Evolutionary conservation across 148 eudicot species (phyloP), one percentile per base, ranked within the genome.

Genomic region (Vaccinium darrowii): DNA sequence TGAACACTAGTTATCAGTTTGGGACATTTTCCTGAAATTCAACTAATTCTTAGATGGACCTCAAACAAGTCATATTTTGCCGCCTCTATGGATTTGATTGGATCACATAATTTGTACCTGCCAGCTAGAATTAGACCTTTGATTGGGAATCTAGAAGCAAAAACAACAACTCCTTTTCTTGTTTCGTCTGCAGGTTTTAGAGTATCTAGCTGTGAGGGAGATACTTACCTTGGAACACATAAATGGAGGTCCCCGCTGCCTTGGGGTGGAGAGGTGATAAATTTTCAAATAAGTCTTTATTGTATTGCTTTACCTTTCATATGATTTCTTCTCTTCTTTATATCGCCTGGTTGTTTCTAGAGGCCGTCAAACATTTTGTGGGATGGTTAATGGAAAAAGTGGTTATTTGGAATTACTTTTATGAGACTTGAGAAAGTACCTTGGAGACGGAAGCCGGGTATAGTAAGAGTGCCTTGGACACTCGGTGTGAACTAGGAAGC

Each of bases 231-330:
- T 85, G 79, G 98, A 92, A 58, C 95, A 91, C 78, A 93, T 96
- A 19, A 91, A 88, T 85, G 91, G 86, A 62, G 98, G 93, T 81
- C 92, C 98, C 27, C 88, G 88, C 80, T 85, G 91, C 86, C 91
- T 90, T 77, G 99, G 97, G 83, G 94, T 94, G 82, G 94, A 96
- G 90, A 96, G 99, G 99, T 94, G 13, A 84, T 90, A 76, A 79
- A 54, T 69, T 79, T 79, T 25, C 8, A 49, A 36, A 14, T 52
- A 80, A 65, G 11, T 36, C 13, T 71, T 75, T 60, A 50, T 54
- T 51, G 8, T n/a, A 67, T 25, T 79, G 47, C 69, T 67, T 76
- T 12, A 39, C 47, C 10, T 36, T 50, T 23, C 18, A 60, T 36
- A 39, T 43, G 30, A 80, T 80, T 80, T 39, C 18, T 39, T 80